Base-by-base conservation (phyloP, 495 filamentous ascomycete genomes). In the Tuber microsphaerosporum region DNA sequence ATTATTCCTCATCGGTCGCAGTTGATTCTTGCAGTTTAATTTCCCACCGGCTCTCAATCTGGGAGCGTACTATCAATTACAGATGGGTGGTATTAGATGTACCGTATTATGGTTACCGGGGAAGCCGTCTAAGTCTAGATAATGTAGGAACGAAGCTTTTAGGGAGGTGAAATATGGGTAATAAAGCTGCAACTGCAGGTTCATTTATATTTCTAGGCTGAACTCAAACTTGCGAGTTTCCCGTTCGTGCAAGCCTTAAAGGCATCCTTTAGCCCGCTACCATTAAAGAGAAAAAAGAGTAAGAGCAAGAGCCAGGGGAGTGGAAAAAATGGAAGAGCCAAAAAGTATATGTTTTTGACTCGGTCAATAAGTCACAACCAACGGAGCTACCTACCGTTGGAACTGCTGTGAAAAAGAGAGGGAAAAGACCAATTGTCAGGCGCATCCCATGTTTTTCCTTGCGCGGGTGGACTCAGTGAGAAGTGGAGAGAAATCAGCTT, bases 351-450 rank as follows among this genome's bases (percentile, higher is more conserved):
- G 22, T 31, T 34, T 31, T 65, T 31, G 26, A 65, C 56, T 6
- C 14, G 26, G 56, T 26, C 56, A 65, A 65, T 16, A 34, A 6
- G 3, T 14, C 56, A 56, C 48, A 65, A 65, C 14, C 14, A 65
- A 34, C 56, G 12, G 14, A 34, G 26, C 56, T 34, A 16, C 26
- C 19, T 31, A 1, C 12, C 12, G 56, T 34, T 16, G 17, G 56
- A 34, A 65, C 26, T 34, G 26, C 56, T 65, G 31, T 16, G 56
- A 31, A 19, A 16, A 19, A 19, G 51, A 61, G 51, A 31, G 56
- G 2, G 56, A 26, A 14, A 8, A 34, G 56, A 34, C 61, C 76
- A 78, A 79, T 79, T 79, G 77, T 79, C 70, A 79, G 77, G 76
- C 71, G 70, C 77, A 79, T 70, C 72, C 79, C 76, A 79, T 79